Evolutionary conservation across 495 filamentous ascomycete species (phyloP), one percentile per base, ranked within the genome.

Genomic region (Darksidea phi): DNA sequence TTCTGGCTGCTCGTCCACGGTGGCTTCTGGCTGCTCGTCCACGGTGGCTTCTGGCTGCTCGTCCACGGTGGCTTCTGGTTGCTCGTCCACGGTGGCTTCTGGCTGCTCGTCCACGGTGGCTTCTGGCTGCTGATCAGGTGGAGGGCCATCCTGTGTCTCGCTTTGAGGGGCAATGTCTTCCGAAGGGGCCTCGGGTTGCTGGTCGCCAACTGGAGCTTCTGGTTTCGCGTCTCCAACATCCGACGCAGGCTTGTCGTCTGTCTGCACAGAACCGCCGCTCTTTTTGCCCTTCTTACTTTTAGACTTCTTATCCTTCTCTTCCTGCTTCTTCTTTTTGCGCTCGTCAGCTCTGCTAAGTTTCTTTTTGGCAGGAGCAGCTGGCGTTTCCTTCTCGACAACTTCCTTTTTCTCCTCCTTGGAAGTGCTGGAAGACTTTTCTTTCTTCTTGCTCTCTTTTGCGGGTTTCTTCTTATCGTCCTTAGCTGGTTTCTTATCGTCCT

Each of bases 301-400:
- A 12, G 50, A 21, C 49, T 64, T 64, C 50, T 66, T 66, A 1
- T 66, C 46, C 20, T 66, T 48, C 21, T 61, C 51, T 20, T 64
- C 51, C 13, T 64, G 41, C 48, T 64, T 60, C 63, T 61, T 60
- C 26, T 52, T 60, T 34, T 64, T 64, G 21, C 63, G 49, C 42
- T 66, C 63, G 0, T 66, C 63, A 7, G 56, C 57, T 47, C 51
- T 66, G 26, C 57, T 66, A 11, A 56, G 63, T 34, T 61, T 66
- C 47, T 60, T 66, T 18, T 64, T 64, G 20, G 26, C 48, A 18
- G 56, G 57, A 23, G 57, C 25, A 2, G 50, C 38, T 4, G 63
- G 25, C 12, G 28, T 5, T 26, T 24, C n/a, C 1, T 64, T 54
- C 41, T 54, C 57, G 18, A 54, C 61, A 15, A 47, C 26, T 18